Evolutionary conservation across 2,329 filamentous ascomycete species (phyloP).

Genomic region (Fusarium torulosum): DNA sequence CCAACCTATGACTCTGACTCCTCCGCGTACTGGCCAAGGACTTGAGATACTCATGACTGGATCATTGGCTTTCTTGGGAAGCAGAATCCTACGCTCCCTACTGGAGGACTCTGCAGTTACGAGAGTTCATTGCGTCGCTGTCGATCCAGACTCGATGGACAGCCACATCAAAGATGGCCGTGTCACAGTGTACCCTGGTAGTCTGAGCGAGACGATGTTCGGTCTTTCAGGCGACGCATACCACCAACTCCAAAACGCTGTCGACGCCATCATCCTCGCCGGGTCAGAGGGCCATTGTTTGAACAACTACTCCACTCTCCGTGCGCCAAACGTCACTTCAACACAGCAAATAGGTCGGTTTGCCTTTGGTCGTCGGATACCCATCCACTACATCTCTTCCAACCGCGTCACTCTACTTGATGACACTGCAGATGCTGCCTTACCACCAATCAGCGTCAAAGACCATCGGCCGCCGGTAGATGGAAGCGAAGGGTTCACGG

Average conservation of each 20-base stretch:
- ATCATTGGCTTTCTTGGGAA: background rate
- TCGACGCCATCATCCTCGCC: background rate
- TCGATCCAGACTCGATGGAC: background rate
- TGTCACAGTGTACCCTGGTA: background rate
- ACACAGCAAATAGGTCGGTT: slow-evolving; percentile 2
- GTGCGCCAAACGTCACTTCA: background rate
- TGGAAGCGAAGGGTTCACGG: slow-evolving; percentile 1
- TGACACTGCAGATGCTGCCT: background rate
- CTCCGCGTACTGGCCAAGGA: background rate
- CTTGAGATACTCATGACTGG: slow-evolving; percentile 8
- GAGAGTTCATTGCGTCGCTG: background rate
- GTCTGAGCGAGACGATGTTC: background rate
- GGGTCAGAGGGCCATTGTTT: background rate
- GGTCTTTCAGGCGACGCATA: background rate
- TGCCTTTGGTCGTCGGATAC: background rate
- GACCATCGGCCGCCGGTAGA: background rate
- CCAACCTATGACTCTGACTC: fast-evolving
- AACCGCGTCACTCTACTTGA: background rate
- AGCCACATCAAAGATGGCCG: background rate
- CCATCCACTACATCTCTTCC: slow-evolving; percentile 1
- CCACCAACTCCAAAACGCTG: background rate
- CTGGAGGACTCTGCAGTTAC: background rate
- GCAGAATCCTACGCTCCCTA: background rate
- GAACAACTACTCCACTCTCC: slow-evolving; percentile 4
- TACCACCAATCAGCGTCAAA: background rate